Percentiles rank a stretch among this genome's conserved stretches.
phyloP scores from a whole-genome alignment of 2,329 filamentous ascomycete genomes.

The Calonectria crousiana region DNA sequence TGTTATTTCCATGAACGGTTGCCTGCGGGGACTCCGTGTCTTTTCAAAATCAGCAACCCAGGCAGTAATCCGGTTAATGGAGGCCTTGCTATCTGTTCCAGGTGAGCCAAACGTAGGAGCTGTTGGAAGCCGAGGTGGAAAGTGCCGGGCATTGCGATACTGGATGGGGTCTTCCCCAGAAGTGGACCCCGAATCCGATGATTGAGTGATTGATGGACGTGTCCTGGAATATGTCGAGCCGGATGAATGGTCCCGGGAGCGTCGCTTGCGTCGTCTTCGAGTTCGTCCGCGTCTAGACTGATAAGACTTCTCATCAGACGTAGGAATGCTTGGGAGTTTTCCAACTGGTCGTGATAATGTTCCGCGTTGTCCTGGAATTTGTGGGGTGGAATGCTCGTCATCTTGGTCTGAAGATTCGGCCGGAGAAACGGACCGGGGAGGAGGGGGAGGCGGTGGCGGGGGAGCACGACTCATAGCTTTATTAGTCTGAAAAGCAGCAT shows the following conservation, averaged over 20 bases:
- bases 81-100: slow-evolving; percentile 41
- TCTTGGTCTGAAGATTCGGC: slow-evolving; percentile 1
- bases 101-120: slow-evolving; percentile 35
- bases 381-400: background rate
- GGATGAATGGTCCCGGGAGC: slow-evolving; percentile 21
- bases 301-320: slow-evolving; percentile 17
- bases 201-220: slow-evolving; percentile 34
- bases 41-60: slow-evolving; percentile 50
- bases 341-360: background rate
- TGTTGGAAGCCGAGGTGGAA: slow-evolving; percentile 49
- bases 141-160: slow-evolving; percentile 47
- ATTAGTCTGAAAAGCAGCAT: slow-evolving; percentile 18
- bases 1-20: slow-evolving; percentile 21
- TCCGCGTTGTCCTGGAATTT: background rate
- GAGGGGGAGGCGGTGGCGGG: slow-evolving; percentile 15
- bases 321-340: slow-evolving; percentile 5
- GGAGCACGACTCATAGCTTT: slow-evolving; percentile 15
- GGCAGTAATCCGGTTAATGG: slow-evolving; percentile 48
- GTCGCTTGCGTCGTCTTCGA: background rate
- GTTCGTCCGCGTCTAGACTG: slow-evolving; percentile 5
- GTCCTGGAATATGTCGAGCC: slow-evolving; percentile 41
- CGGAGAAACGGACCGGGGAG: background rate
- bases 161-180: slow-evolving; percentile 46
- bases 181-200: slow-evolving; percentile 38
- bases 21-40: slow-evolving; percentile 39